phyloP scores from a whole-genome alignment of 2,329 filamentous ascomycete genomes.

The Stagonosporopsis cucurbitacearum region DNA sequence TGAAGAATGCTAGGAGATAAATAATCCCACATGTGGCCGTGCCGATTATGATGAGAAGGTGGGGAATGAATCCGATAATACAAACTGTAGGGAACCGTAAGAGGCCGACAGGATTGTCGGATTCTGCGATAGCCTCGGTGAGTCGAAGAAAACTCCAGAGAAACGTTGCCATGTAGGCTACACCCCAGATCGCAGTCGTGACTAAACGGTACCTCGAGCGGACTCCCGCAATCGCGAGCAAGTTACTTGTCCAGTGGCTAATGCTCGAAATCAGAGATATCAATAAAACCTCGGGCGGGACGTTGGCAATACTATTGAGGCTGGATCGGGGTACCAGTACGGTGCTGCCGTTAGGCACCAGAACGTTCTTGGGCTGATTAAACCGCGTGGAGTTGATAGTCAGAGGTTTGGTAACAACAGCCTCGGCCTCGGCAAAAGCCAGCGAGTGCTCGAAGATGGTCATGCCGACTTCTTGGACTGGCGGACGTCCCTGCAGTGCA shows the following conservation, averaged over 20 bases:
- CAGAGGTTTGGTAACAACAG: constrained; percentile 80
- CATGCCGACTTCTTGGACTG: constrained; percentile 90
- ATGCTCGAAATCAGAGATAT: constrained; percentile 87
- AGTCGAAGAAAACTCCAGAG: constrained; percentile 70
- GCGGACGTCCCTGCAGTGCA: constrained; percentile 80
- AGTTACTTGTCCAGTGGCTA: constrained; percentile 85
- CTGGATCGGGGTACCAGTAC: constrained; percentile 57
- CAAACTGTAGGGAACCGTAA: constrained; percentile 92
- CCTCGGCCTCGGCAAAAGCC: constrained; percentile 94
- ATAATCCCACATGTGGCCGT: constrained; percentile 78
- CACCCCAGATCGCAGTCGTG: constrained; percentile 87
- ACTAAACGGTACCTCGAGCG: constrained; percentile 81
- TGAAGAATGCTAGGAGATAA: constrained; percentile 75
- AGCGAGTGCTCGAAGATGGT: constrained; percentile 95
- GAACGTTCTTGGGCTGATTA: constrained; percentile 45
- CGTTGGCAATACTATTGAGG: constrained; percentile 82
- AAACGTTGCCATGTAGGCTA: constrained; percentile 88
- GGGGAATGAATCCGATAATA: constrained; percentile 92
- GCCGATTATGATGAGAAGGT: constrained; percentile 83
- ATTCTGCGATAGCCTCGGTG: constrained; percentile 46
- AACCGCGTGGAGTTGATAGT: constrained; percentile 70
- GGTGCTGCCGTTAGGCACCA: constrained; percentile 55
- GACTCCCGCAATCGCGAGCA: constrained; percentile 79
- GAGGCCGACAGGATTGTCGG: constrained; percentile 66
- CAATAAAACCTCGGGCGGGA: constrained; percentile 84